A percentile compares a stretch with the other conserved stretches of the same genome.
phyloP scores from a whole-genome alignment of 768 basidiomycete species.

The Russula abietina region DNA sequence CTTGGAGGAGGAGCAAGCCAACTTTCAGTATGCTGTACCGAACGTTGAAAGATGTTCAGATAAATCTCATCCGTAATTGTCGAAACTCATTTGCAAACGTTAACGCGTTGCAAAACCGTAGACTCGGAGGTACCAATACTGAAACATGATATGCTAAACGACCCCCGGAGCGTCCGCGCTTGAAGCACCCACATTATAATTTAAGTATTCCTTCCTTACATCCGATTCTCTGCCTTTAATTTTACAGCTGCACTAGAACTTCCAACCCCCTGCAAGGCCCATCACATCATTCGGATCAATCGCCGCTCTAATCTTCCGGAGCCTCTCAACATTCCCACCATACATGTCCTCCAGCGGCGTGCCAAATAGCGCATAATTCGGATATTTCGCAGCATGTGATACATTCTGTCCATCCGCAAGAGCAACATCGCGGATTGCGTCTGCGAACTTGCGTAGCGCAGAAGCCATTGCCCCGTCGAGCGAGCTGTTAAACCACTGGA shows the following conservation, averaged over 20 bases:
- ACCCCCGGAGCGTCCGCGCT: no score
- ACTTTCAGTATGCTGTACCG: background rate
- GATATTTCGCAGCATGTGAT: background rate
- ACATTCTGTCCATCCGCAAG: constrained; percentile 25
- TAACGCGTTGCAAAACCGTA: no score
- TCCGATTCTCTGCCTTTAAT: no score
- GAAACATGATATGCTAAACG: no score
- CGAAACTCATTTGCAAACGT: background rate
- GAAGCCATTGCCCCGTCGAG: constrained; percentile 39
- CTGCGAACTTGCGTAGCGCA: constrained; percentile 29
- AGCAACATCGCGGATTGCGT: background rate
- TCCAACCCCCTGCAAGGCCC: constrained; percentile 27
- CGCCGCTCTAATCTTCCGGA: background rate
- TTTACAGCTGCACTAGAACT: constrained; percentile 1
- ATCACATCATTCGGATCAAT: constrained; percentile 26
- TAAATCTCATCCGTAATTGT: background rate
- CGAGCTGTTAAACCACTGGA: constrained; percentile 17
- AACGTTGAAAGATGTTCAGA: background rate
- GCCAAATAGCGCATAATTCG: background rate
- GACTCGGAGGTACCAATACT: no score
- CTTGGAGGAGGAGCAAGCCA: background rate
- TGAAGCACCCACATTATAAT: no score
- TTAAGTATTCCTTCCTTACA: no score
- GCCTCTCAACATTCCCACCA: background rate
- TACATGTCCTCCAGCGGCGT: constrained; percentile 2